A percentile compares a stretch with the other conserved stretches of the same genome.
These are phyloP conservation scores for Diaporthe sp. DNA, from an alignment of 2,329 filamentous ascomycete genomes.

Conservation along the genomic window DNA sequence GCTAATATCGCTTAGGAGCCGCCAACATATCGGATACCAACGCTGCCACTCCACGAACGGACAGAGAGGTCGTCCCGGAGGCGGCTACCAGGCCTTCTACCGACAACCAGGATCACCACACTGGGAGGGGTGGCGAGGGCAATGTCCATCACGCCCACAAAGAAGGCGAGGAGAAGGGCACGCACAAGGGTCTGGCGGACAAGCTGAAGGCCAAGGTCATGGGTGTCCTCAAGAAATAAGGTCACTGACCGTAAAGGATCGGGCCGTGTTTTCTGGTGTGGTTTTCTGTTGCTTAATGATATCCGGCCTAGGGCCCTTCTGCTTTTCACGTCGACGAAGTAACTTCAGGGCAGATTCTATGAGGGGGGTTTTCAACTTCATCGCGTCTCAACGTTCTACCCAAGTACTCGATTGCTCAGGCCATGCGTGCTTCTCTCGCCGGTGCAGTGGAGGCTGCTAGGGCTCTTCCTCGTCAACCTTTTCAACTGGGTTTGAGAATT, in stretches of 20 bases:
- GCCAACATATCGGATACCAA: conserved; percentile 68
- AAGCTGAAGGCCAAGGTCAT: conserved; percentile 68
- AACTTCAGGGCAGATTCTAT: neutral
- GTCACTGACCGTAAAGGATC: neutral
- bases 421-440: neutral
- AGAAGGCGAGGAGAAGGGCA: conserved; percentile 38
- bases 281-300: conserved; percentile 13
- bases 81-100: conserved; percentile 59
- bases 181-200: conserved; percentile 60
- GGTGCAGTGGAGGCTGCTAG: neutral
- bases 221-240: conserved; percentile 58
- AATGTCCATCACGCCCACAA: conserved; percentile 58
- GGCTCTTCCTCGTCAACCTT: neutral
- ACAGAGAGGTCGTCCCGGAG: conserved; percentile 64
- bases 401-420: neutral
- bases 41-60: conserved; percentile 52
- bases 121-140: conserved; percentile 69
- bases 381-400: neutral
- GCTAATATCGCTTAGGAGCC: conserved; percentile 52
- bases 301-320: conserved; percentile 18
- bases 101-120: conserved; percentile 64
- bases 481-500: neutral
- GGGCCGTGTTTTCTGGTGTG: neutral
- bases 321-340: neutral
- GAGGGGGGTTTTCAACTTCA: neutral